phyloP scores from a whole-genome alignment of 2,329 filamentous ascomycete species.

The Colletotrichum shisoi region DNA sequence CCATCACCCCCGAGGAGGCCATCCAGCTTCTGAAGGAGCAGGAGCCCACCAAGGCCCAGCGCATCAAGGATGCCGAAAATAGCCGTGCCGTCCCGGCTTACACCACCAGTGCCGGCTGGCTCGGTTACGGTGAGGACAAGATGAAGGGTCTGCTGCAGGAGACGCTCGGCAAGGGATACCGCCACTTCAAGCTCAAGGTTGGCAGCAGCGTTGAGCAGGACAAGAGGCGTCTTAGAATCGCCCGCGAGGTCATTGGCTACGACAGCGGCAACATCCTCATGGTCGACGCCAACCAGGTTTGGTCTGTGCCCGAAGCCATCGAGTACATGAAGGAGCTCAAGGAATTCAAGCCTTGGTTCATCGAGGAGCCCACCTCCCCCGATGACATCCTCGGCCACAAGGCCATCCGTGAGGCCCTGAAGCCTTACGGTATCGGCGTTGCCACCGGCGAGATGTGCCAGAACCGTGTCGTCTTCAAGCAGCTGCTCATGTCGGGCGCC shows the following conservation, averaged over 20 bases:
- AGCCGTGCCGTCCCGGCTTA: conserved; percentile 85
- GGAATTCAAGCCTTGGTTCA: conserved; percentile 91
- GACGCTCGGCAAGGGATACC: conserved; percentile 79
- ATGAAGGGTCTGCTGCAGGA: conserved; percentile 78
- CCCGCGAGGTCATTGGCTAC: conserved; percentile 80
- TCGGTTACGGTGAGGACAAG: conserved; percentile 90
- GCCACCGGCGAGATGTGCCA: conserved; percentile 96
- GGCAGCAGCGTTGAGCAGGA: conserved; percentile 77
- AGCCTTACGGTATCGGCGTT: conserved; percentile 78
- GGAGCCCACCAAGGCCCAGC: conserved; percentile 72
- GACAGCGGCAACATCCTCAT: conserved; percentile 86
- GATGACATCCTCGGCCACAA: conserved; percentile 91
- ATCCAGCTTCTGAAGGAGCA: conserved; percentile 72
- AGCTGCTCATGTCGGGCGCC: conserved; percentile 79
- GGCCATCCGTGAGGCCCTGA: conserved; percentile 80
- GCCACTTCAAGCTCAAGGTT: conserved; percentile 91
- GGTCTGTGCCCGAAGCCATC: conserved; percentile 89
- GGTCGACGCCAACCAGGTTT: conserved; percentile 93
- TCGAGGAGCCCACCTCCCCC: conserved; percentile 90
- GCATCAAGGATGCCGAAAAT: conserved; percentile 76
- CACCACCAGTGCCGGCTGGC: conserved; percentile 88
- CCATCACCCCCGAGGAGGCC: conserved; percentile 86
- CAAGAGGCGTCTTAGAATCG: conserved; percentile 73
- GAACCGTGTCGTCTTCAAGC: conserved; percentile 94
- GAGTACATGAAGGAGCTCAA: conserved; percentile 83